phyloP scores from a whole-genome alignment of 352 stramenopile genomes.

The Phytopythium cucurbitacearum region DNA sequence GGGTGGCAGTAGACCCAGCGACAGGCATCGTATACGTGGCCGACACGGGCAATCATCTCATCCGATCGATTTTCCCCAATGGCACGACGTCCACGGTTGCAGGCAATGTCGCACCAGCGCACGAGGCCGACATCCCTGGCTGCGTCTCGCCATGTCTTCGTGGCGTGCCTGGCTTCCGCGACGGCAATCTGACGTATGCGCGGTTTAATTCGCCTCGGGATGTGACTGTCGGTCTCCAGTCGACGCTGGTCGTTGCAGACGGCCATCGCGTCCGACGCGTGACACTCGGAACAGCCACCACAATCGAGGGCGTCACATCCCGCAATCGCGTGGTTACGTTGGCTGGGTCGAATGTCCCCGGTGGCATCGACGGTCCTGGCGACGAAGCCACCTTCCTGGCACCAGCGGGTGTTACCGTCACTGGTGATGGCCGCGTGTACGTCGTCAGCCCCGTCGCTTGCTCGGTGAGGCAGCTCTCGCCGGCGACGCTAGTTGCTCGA shows the following conservation, averaged over 20 bases:
- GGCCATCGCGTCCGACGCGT: conserved; percentile 85
- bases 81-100: conserved; percentile 65
- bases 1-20: conserved; percentile 70
- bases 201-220: conserved; percentile 93
- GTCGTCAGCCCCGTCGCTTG: conserved; percentile 90
- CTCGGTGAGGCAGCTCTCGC: conserved; percentile 82
- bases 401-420: conserved; percentile 85
- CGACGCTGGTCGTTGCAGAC: conserved; percentile 89
- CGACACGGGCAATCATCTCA: conserved; percentile 95
- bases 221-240: conserved; percentile 78
- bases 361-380: conserved; percentile 83
- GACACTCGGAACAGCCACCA: conserved; percentile 51
- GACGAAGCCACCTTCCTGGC: conserved; percentile 88
- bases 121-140: conserved; percentile 66
- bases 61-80: conserved; percentile 78
- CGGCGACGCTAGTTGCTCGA: conserved; percentile 60
- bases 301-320: conserved; percentile 63
- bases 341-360: conserved; percentile 64
- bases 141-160: conserved; percentile 89
- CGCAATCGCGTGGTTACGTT: conserved; percentile 87
- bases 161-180: conserved; percentile 83
- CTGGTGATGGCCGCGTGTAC: conserved; percentile 85
- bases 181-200: conserved; percentile 83
- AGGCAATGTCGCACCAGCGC: conserved; percentile 46
- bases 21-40: conserved; percentile 90